These are phyloP conservation scores for Manihot esculenta DNA, from an alignment of 441 rosid genomes.

Conservation along the genomic window DNA sequence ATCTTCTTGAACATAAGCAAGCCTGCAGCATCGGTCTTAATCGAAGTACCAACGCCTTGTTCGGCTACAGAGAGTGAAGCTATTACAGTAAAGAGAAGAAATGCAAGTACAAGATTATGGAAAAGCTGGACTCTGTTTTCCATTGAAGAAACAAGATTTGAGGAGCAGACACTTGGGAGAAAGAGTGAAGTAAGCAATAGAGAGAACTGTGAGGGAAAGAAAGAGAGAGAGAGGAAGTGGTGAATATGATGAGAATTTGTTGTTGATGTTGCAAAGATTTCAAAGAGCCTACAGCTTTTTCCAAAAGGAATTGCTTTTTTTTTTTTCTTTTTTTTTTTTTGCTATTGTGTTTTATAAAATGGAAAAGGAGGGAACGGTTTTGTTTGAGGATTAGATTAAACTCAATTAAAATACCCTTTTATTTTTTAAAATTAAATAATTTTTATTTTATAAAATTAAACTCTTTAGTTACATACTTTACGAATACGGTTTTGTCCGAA, in stretches of 20 bases:
- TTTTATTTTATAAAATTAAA: too few relatives aligned
- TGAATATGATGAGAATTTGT: constrained; percentile 48
- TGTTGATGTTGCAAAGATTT: constrained; percentile 32
- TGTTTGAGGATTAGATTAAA: too few relatives aligned
- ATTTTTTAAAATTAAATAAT: too few relatives aligned
- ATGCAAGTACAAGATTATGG: constrained; percentile 30
- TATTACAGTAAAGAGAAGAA: constrained; percentile 30
- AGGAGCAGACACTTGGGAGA: constrained; percentile 12
- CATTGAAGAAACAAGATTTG: constrained; percentile 47
- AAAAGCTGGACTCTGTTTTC: constrained; percentile 41
- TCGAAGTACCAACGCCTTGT: constrained; percentile 36
- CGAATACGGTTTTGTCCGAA: too few relatives aligned
- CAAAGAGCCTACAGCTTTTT: constrained; percentile 40
- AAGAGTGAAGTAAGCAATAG: constrained; percentile 17
- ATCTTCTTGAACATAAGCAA: constrained; percentile 66
- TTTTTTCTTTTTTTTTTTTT: constrained; percentile 36
- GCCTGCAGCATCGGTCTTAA: constrained; percentile 67
- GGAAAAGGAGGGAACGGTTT: constrained; percentile 40
- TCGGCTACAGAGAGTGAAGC: constrained; percentile 34
- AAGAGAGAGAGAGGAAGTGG: constrained; percentile 36
- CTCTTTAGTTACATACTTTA: too few relatives aligned
- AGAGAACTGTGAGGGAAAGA: constrained; percentile 17
- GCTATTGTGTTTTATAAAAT: constrained; percentile 11
- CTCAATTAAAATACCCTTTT: too few relatives aligned
- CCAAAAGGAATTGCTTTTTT: constrained; percentile 44